Conservation (phyloP, 2,329 filamentous ascomycete genomes). For the Colletotrichum eleusines region DNA sequence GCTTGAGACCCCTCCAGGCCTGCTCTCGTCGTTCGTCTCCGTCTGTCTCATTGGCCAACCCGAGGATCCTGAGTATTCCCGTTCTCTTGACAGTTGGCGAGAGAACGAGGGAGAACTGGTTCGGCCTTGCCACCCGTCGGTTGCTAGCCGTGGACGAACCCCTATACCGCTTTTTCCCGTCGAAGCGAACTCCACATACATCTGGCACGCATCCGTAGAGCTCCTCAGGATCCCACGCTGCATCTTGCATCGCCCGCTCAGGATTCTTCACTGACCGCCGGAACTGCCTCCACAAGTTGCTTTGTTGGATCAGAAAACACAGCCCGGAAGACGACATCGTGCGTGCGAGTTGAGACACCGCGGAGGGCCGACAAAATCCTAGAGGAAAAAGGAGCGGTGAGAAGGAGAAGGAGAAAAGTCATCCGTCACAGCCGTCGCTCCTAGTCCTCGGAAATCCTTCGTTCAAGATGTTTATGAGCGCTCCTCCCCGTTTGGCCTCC, state of each 20-base stretch:
- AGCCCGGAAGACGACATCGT: conserved; percentile 39
- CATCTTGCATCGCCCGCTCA: conserved; percentile 23
- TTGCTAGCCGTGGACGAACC: conserved; percentile 33
- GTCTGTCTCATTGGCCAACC: conserved; percentile 5
- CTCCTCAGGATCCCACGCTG: conserved; percentile 31
- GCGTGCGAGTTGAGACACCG: conserved; percentile 30
- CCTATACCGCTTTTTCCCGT: conserved; percentile 35
- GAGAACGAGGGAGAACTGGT: conserved; percentile 25
- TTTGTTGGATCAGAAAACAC: conserved; percentile 20
- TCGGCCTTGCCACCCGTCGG: conserved; percentile 37
- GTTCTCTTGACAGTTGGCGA: background rate
- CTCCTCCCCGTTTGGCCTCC: conserved; percentile 32
- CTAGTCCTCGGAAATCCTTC: background rate
- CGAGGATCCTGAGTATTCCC: background rate
- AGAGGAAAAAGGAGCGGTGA: conserved; percentile 35
- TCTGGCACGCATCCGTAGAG: conserved; percentile 29
- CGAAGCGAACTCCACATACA: conserved; percentile 5
- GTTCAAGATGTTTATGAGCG: conserved; percentile 41
- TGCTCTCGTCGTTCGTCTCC: background rate
- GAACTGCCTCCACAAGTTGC: conserved; percentile 8
- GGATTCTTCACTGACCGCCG: conserved; percentile 36
- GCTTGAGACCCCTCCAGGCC: conserved; percentile 26
- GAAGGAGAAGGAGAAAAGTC: background rate
- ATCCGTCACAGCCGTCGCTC: background rate
- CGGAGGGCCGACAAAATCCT: conserved; percentile 21